Conservation (phyloP, 306 rosid genomes). For the Trichosanthes truncata region DNA sequence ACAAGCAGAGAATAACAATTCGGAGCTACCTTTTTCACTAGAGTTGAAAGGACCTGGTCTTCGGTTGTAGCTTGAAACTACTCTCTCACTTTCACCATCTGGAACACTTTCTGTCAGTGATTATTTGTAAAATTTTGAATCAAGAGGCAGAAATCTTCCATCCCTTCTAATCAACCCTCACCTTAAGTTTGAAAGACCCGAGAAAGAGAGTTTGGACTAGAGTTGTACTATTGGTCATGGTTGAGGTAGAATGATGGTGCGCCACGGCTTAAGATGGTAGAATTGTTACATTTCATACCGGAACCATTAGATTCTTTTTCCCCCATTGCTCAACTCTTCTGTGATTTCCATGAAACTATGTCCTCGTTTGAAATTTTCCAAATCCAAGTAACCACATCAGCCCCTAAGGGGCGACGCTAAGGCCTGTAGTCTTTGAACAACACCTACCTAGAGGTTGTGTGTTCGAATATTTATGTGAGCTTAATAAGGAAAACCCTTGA, state of each 20-base stretch:
- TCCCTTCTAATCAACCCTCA: neutral
- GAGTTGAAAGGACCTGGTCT: neutral
- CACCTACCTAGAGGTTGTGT: neutral
- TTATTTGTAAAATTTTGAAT: neutral
- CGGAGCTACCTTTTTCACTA: too few relatives aligned
- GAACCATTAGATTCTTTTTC: neutral
- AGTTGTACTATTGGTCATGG: neutral
- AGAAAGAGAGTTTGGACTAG: neutral
- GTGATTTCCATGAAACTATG: neutral
- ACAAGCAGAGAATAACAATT: too few relatives aligned
- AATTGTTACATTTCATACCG: neutral
- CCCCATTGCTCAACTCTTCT: neutral
- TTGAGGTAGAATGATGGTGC: neutral
- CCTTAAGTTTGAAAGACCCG: neutral
- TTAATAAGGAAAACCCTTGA: too few relatives aligned
- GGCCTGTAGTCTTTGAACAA: neutral
- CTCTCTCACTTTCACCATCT: neutral
- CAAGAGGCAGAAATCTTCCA: neutral
- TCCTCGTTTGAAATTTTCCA: neutral
- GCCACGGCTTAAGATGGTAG: neutral
- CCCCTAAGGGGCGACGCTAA: neutral
- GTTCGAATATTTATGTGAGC: too few relatives aligned
- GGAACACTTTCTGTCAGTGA: neutral
- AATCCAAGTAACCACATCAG: neutral
- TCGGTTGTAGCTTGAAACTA: neutral